A percentile compares a stretch with the other conserved stretches of the same genome.
These are phyloP conservation scores for Pseudocercospora fuligena DNA, from an alignment of 2,329 filamentous ascomycete species.

Conservation along the genomic window DNA sequence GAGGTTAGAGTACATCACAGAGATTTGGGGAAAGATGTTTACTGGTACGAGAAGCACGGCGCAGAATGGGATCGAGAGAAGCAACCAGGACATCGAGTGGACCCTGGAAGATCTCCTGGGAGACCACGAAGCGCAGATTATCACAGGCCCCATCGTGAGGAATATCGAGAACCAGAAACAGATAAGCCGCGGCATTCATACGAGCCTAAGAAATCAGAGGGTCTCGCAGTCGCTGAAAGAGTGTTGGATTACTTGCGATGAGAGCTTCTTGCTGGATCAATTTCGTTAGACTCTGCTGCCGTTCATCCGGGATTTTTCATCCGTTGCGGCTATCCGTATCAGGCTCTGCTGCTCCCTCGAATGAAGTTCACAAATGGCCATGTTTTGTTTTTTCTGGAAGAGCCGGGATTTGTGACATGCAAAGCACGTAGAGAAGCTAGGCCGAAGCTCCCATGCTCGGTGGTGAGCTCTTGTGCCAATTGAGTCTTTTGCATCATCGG, in stretches of 20 bases:
- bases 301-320: background rate
- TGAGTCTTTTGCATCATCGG: background rate
- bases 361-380: background rate
- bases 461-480: background rate
- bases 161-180: background rate
- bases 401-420: background rate
- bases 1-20: constrained; percentile 3
- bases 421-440: background rate
- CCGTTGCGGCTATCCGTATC: background rate
- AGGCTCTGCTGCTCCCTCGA: background rate
- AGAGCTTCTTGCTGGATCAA: background rate
- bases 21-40: background rate
- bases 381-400: background rate
- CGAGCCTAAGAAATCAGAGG: background rate
- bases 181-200: background rate
- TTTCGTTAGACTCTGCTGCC: background rate
- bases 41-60: background rate
- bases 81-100: background rate
- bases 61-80: background rate
- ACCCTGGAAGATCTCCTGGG: background rate
- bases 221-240: background rate
- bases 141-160: background rate
- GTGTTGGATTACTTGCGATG: background rate
- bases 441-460: background rate
- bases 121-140: background rate